Evolutionary conservation across 306 rosid species (phyloP).

Genomic region (Quillaja saponaria): DNA sequence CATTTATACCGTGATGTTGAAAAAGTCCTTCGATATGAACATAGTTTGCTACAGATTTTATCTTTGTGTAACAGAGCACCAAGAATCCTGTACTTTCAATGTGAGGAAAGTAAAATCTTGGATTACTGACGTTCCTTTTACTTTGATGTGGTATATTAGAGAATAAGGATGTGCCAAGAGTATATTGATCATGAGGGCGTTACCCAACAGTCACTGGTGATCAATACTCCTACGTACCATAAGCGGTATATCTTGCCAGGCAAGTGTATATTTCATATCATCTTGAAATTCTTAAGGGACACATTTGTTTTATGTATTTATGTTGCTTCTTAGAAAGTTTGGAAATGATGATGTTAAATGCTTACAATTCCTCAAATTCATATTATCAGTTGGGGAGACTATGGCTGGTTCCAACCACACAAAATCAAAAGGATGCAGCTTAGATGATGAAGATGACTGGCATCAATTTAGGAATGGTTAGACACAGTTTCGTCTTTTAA

Average conservation of each 20-base stretch:
- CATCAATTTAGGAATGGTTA: constrained; percentile 75
- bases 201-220: constrained; percentile 77
- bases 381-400: constrained; percentile 79
- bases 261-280: constrained; percentile 33
- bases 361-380: constrained; percentile 32
- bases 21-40: constrained; percentile 22
- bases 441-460: constrained; percentile 90
- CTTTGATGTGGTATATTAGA: constrained; percentile 44
- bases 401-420: constrained; percentile 58
- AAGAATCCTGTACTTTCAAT: background rate
- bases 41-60: background rate
- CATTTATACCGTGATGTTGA: constrained; percentile 24
- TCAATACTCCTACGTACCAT: constrained; percentile 80
- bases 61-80: too few species aligned
- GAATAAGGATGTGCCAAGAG: constrained; percentile 84
- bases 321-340: constrained; percentile 5
- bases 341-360: constrained; percentile 23
- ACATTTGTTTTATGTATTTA: background rate
- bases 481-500: constrained; percentile 13
- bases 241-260: constrained; percentile 94
- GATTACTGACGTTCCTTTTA: constrained; percentile 8
- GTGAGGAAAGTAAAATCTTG: constrained; percentile 1
- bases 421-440: constrained; percentile 75
- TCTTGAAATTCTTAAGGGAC: background rate
- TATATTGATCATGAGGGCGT: constrained; percentile 76